Conservation (phyloP, 495 filamentous ascomycete species). For the Sporormia fimetaria region DNA sequence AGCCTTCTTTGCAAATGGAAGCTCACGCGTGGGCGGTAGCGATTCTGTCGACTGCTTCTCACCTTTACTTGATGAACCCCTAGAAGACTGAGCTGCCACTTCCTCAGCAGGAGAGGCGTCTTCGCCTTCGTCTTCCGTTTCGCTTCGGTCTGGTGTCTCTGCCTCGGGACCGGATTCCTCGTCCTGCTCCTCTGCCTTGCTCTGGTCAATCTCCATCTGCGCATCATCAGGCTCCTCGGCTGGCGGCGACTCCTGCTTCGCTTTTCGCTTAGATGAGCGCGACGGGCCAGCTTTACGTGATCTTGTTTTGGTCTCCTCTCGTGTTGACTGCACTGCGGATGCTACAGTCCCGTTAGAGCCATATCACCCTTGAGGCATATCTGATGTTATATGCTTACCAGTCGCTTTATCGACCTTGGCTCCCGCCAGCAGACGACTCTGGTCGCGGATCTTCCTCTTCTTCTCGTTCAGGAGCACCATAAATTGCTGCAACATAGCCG, state of each 20-base stretch:
- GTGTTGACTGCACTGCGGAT: slow-evolving; percentile 6
- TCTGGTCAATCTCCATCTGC: slow-evolving; percentile 20
- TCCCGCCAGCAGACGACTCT: slow-evolving; percentile 56
- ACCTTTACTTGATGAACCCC: slow-evolving; percentile 4
- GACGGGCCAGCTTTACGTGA: slow-evolving; percentile 23
- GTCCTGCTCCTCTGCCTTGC: slow-evolving; percentile 14
- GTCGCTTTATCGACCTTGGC: slow-evolving; percentile 43
- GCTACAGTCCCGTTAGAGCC: slow-evolving; percentile 2
- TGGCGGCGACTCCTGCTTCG: slow-evolving; percentile 4
- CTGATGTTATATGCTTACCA: slow-evolving; percentile 13
- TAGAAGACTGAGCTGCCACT: not conserved
- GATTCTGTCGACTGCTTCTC: not conserved
- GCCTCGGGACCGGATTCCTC: slow-evolving; percentile 6
- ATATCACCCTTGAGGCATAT: not conserved
- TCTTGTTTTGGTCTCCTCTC: slow-evolving; percentile 12
- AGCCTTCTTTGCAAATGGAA: slow-evolving; percentile 24
- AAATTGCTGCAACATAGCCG: slow-evolving; percentile 59
- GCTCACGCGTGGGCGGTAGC: slow-evolving; percentile 14
- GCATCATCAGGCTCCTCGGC: slow-evolving; percentile 22
- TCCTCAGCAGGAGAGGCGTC: slow-evolving; percentile 3
- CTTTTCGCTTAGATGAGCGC: slow-evolving; percentile 28
- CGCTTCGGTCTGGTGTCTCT: slow-evolving; percentile 13
- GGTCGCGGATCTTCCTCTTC: slow-evolving; percentile 81
- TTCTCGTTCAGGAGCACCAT: slow-evolving; percentile 67
- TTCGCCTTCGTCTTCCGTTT: slow-evolving; percentile 28